phyloP scores from a whole-genome alignment of 2,329 filamentous ascomycete species.

The Trichoderma arundinaceum region DNA sequence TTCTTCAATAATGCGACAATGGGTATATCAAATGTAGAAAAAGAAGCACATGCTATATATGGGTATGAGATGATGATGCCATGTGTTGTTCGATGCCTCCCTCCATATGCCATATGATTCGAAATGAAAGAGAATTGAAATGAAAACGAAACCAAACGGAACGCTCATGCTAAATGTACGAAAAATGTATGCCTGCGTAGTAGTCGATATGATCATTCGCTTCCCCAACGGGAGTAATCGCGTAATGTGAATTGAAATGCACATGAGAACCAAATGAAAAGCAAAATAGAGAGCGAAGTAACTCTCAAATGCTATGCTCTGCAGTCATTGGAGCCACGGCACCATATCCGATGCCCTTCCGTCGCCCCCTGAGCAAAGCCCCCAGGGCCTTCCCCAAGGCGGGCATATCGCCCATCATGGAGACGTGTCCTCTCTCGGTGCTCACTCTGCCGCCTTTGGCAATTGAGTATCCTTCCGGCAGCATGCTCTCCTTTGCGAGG shows the following conservation, averaged over 20 bases:
- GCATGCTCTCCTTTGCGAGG: slow-evolving; percentile 81
- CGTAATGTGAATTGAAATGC: not conserved
- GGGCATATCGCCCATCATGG: slow-evolving; percentile 81
- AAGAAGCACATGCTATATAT: not conserved
- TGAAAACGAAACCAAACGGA: too few species aligned
- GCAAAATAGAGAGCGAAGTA: not conserved
- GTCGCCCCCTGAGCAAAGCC: slow-evolving; percentile 69
- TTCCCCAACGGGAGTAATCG: not conserved
- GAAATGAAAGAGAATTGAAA: not conserved
- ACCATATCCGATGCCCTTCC: slow-evolving; percentile 69
- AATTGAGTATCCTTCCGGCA: slow-evolving; percentile 78
- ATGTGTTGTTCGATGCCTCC: not conserved
- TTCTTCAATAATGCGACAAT: not conserved
- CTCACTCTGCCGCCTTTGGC: slow-evolving; percentile 76
- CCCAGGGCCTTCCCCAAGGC: slow-evolving; percentile 76
- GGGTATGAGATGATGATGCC: not conserved
- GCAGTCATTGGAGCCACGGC: not conserved
- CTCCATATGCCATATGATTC: not conserved
- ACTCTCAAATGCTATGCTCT: not conserved
- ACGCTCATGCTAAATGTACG: not conserved
- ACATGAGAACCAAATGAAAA: too few species aligned
- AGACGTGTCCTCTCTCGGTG: slow-evolving; percentile 86
- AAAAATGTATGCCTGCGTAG: not conserved
- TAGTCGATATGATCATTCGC: not conserved
- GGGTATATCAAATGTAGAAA: not conserved